phyloP scores from a whole-genome alignment of 768 basidiomycete genomes.

The Panellus pusillus region DNA sequence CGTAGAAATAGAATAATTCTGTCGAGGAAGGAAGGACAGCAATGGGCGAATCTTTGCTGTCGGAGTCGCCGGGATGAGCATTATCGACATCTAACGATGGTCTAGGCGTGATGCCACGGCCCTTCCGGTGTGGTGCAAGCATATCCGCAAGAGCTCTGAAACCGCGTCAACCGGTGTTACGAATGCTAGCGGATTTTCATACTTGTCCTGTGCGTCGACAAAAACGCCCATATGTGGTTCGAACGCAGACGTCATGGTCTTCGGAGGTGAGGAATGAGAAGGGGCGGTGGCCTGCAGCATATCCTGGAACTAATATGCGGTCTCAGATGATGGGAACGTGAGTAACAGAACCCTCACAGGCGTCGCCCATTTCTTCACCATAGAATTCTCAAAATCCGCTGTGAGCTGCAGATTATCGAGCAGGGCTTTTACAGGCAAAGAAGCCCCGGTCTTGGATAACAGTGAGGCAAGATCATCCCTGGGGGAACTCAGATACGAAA shows the following conservation, averaged over 20 bases:
- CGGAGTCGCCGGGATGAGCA: slow-evolving; percentile 37
- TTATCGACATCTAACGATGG: slow-evolving; percentile 63
- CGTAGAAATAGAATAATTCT: slow-evolving; percentile 96
- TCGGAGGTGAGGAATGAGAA: slow-evolving; percentile 51
- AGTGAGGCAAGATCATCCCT: slow-evolving; percentile 86
- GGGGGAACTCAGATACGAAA: background rate
- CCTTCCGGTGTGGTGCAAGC: slow-evolving; percentile 76
- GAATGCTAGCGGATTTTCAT: slow-evolving; percentile 18
- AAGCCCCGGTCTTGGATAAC: slow-evolving; percentile 73
- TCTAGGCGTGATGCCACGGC: slow-evolving; percentile 45
- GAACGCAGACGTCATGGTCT: slow-evolving; percentile 84
- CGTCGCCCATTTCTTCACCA: slow-evolving; percentile 80
- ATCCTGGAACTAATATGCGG: slow-evolving; percentile 52
- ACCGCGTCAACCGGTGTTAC: background rate
- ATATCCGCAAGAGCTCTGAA: slow-evolving; percentile 84
- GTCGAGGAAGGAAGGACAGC: slow-evolving; percentile 90
- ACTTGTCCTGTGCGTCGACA: slow-evolving; percentile 97
- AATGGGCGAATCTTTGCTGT: slow-evolving; percentile 49
- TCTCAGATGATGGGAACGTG: background rate
- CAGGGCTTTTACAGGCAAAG: slow-evolving; percentile 72
- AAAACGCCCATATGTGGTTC: slow-evolving; percentile 92
- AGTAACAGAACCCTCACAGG: slow-evolving; percentile 43
- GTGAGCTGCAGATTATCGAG: slow-evolving; percentile 87
- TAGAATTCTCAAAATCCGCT: slow-evolving; percentile 81
- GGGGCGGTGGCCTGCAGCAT: slow-evolving; percentile 58